A percentile compares a stretch with the other conserved stretches of the same genome.
Conservation (phyloP, 805 yeast genomes). For the Nakazawaea wyomingensis region DNA sequence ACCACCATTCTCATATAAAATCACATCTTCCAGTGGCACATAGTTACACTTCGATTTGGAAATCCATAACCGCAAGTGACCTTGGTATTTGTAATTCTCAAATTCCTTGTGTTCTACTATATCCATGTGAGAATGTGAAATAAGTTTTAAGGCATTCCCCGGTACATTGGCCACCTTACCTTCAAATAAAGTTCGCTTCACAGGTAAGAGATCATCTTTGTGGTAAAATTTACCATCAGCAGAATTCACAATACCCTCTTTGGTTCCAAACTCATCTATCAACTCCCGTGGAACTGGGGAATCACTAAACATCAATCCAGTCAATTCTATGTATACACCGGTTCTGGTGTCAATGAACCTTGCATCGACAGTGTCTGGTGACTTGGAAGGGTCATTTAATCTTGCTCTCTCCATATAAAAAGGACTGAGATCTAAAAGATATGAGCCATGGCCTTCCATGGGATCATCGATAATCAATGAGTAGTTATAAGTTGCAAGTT, state of each 20-base stretch:
- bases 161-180: slow-evolving; percentile 27
- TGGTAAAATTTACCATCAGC: slow-evolving; percentile 30
- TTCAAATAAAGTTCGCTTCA: slow-evolving; percentile 24
- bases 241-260: slow-evolving; percentile 26
- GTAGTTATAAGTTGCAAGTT: slow-evolving; percentile 43
- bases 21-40: slow-evolving; percentile 34
- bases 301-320: slow-evolving; percentile 37
- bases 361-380: slow-evolving; percentile 43
- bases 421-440: slow-evolving; percentile 42
- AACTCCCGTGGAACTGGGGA: slow-evolving; percentile 16
- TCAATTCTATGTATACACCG: slow-evolving; percentile 55
- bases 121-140: slow-evolving; percentile 20
- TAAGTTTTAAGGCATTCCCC: slow-evolving; percentile 17
- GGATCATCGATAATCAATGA: slow-evolving; percentile 41
- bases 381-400: slow-evolving; percentile 38
- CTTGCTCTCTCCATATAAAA: slow-evolving; percentile 42
- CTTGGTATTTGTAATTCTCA: slow-evolving; percentile 25
- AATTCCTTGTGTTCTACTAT: slow-evolving; percentile 16
- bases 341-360: slow-evolving; percentile 56
- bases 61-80: slow-evolving; percentile 34
- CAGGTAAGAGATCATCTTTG: slow-evolving; percentile 20
- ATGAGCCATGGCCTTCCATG: slow-evolving; percentile 39
- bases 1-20: slow-evolving; percentile 27
- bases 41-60: slow-evolving; percentile 31
- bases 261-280: slow-evolving; percentile 11